phyloP scores from a whole-genome alignment of 805 yeast species.

The Metschnikowia bowlesiae region DNA sequence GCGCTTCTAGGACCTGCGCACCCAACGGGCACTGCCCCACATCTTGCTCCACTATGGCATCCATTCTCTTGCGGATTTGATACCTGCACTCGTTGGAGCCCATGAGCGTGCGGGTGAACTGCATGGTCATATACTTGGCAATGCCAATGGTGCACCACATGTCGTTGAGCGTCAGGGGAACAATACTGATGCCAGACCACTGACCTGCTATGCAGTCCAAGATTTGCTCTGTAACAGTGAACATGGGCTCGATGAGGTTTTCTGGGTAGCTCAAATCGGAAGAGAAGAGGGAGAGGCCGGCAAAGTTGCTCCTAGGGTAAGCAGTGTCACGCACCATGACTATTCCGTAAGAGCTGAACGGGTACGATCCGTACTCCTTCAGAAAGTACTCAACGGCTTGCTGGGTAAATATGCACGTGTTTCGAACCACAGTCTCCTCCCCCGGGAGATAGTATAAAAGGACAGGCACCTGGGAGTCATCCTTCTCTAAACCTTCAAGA shows the following conservation, averaged over 20 bases:
- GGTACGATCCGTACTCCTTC: constrained; percentile 88
- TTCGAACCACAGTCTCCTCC: constrained; percentile 49
- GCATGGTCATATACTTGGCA: constrained; percentile 74
- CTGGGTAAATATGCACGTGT: constrained; percentile 71
- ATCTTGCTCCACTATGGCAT: constrained; percentile 67
- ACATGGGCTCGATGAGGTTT: constrained; percentile 72
- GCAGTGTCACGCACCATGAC: constrained; percentile 52
- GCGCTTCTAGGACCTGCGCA: constrained; percentile 58
- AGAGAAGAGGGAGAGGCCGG: constrained; percentile 63
- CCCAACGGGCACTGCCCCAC: constrained; percentile 81
- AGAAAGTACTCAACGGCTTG: constrained; percentile 79
- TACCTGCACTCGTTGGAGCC: constrained; percentile 82
- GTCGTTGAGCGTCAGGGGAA: constrained; percentile 74
- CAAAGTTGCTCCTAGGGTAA: constrained; percentile 47
- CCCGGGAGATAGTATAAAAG: constrained; percentile 63
- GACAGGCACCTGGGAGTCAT: constrained; percentile 33
- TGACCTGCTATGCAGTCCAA: constrained; percentile 75
- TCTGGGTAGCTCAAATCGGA: constrained; percentile 68
- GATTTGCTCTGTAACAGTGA: constrained; percentile 60
- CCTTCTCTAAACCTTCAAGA: constrained; percentile 27
- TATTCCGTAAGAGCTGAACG: constrained; percentile 76
- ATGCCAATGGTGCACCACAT: constrained; percentile 89
- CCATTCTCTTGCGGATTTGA: constrained; percentile 56
- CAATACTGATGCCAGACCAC: constrained; percentile 90
- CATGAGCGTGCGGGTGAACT: constrained; percentile 64